Evolutionary conservation across 108 stramenopile species (phyloP), one percentile per base, ranked within the genome.

Genomic region (Pseudonitzschia pungens): DNA sequence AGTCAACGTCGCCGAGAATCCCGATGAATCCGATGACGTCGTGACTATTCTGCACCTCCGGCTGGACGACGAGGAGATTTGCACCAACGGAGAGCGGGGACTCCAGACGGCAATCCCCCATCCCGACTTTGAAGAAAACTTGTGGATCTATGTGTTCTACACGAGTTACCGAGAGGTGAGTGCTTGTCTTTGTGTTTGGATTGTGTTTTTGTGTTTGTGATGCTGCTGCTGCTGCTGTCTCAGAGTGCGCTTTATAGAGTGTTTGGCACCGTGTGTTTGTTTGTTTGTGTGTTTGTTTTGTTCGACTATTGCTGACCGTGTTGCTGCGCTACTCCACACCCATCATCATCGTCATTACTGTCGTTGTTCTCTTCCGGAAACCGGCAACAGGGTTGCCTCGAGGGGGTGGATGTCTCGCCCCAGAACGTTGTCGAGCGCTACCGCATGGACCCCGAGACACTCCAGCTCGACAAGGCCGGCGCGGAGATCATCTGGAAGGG

Each of bases 81-180:
- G 79, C 65, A 48, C 22, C 32, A 74, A 76, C 32, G 75, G 79
- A 40, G 79, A 73, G 58, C 75, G 79, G 26, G 79, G 79, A 15
- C 16, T 81, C 14, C 63, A 68, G 26, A 15, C 36, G 1, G 52
- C 76, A 9, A 14, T 27, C 40, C 31, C 41, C 16, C 65, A 76
- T 72, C 79, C 79, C 24, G 56, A 81, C 45, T 81, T 69, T 48
- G 50, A 70, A 15, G 26, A 27, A 6, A 73, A 75, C n/a, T 33
- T n/a, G 7, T 73, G 36, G 12, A 31, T 72, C 28, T 76, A 81
- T 0, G 27, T 77, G 10, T 81, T 54, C 53, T 74, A 81, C 40
- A 65, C 72, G 4, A 26, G 24, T 3, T 58, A 58, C 26, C 15
- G 26, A 58, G 57, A 58, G 57, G 57, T 58, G 57, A 27, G 57